Evolutionary conservation across 2,329 filamentous ascomycete genomes (phyloP).

Genomic region (Exophiala calicioides): DNA sequence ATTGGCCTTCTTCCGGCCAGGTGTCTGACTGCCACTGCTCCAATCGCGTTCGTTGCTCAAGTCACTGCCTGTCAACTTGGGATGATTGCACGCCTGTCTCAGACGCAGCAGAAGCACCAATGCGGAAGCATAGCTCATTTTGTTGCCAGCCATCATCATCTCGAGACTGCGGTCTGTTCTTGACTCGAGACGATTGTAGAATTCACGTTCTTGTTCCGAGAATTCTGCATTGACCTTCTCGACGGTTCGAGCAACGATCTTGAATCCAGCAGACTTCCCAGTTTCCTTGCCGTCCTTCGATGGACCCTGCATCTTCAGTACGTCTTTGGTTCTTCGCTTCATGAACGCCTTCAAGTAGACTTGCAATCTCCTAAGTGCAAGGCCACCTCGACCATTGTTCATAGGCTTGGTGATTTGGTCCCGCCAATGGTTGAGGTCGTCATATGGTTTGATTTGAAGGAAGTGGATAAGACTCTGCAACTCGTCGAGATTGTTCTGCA

Average conservation of each 20-base stretch:
- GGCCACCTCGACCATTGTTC: conserved; percentile 83
- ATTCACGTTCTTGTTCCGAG: conserved; percentile 74
- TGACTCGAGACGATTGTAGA: conserved; percentile 80
- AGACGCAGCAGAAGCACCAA: conserved; percentile 88
- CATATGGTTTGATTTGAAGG: conserved; percentile 85
- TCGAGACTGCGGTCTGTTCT: conserved; percentile 85
- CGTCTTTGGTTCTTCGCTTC: conserved; percentile 97
- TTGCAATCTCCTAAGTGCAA: conserved; percentile 85
- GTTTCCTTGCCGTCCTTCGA: conserved; percentile 55
- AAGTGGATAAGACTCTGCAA: conserved; percentile 92
- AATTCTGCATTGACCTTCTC: conserved; percentile 78
- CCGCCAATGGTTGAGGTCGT: conserved; percentile 83
- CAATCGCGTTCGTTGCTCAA: conserved; percentile 86
- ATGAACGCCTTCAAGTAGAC: conserved; percentile 88
- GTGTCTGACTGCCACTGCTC: conserved; percentile 58
- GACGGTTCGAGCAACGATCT: conserved; percentile 88
- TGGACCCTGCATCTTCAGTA: conserved; percentile 87
- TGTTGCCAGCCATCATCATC: conserved; percentile 78
- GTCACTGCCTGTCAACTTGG: conserved; percentile 80
- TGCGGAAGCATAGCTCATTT: conserved; percentile 88
- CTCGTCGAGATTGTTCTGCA: conserved; percentile 98
- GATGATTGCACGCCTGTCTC: conserved; percentile 93
- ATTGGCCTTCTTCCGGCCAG: conserved; percentile 45
- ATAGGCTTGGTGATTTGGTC: conserved; percentile 86
- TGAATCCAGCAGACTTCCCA: conserved; percentile 69